A percentile compares a stretch with the other conserved stretches of the same genome.
phyloP scores from a whole-genome alignment of 2,329 filamentous ascomycete genomes.

The Dactylellina sp. region DNA sequence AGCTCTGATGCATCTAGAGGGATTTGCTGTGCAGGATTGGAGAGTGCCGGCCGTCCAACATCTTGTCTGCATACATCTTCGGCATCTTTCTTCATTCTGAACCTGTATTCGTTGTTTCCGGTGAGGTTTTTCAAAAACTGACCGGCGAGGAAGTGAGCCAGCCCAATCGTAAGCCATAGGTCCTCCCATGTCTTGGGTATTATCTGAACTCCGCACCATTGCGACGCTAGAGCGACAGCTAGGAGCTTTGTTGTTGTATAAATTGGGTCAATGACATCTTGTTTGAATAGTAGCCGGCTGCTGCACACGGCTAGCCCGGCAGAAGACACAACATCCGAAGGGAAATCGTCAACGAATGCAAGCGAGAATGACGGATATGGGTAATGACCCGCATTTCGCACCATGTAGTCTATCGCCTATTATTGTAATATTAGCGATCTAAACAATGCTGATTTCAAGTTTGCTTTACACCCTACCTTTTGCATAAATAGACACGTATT shows the following conservation, averaged over 20 bases:
- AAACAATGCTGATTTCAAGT: background rate
- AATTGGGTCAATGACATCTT: conserved; percentile 85
- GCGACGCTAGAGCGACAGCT: conserved; percentile 84
- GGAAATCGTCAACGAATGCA: conserved; percentile 91
- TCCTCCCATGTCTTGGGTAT: conserved; percentile 84
- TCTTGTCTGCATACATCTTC: conserved; percentile 86
- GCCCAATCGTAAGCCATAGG: conserved; percentile 88
- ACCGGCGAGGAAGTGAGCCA: conserved; percentile 95
- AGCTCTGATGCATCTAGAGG: conserved; percentile 81
- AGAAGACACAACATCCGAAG: conserved; percentile 78
- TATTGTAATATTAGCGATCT: conserved; percentile 29
- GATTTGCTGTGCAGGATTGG: conserved; percentile 71
- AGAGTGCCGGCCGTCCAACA: conserved; percentile 69
- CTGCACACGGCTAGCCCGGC: conserved; percentile 90
- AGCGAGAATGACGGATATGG: conserved; percentile 93
- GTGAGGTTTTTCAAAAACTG: conserved; percentile 89
- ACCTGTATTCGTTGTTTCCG: conserved; percentile 94
- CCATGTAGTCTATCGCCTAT: conserved; percentile 87
- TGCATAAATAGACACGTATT: conserved; percentile 89
- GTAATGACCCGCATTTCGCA: conserved; percentile 87
- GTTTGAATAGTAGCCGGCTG: conserved; percentile 83
- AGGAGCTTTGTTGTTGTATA: conserved; percentile 83
- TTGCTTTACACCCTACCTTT: conserved; percentile 62
- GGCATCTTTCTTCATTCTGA: conserved; percentile 84
- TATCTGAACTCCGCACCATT: conserved; percentile 95